phyloP scores from a whole-genome alignment of 371 early-diverging fungal species.

The Mucor saturninus region DNA sequence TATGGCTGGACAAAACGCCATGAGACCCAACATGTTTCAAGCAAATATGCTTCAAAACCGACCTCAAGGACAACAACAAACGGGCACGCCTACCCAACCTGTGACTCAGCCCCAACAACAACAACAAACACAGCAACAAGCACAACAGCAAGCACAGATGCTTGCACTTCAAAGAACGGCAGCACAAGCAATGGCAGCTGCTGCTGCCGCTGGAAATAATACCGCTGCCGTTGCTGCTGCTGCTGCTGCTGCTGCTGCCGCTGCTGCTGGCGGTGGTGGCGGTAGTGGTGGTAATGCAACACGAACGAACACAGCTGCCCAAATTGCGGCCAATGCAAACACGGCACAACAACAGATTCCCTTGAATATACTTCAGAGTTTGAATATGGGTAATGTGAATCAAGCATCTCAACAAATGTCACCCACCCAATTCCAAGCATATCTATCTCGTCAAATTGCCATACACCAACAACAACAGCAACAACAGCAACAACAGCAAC shows the following conservation, averaged over 20 bases:
- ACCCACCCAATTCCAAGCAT: slow-evolving; percentile 40
- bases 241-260: slow-evolving; percentile 10
- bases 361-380: slow-evolving; percentile 31
- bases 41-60: slow-evolving; percentile 36
- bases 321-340: slow-evolving; percentile 3
- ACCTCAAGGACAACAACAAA: slow-evolving; percentile 23
- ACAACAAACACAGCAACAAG: slow-evolving; percentile 17
- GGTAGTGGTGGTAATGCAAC: slow-evolving; percentile 3
- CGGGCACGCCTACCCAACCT: slow-evolving; percentile 17
- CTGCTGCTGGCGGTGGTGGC: background rate
- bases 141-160: slow-evolving; percentile 30
- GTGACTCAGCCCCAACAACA: slow-evolving; percentile 24
- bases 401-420: slow-evolving; percentile 29
- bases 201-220: slow-evolving; percentile 27
- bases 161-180: slow-evolving; percentile 38
- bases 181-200: slow-evolving; percentile 33
- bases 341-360: slow-evolving; percentile 29
- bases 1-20: slow-evolving; percentile 24
- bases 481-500: background rate
- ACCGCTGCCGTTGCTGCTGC: background rate
- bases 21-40: slow-evolving; percentile 39
- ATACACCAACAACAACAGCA: slow-evolving; percentile 15
- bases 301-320: background rate
- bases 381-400: slow-evolving; percentile 27
- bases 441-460: slow-evolving; percentile 35